Evolutionary conservation across 345 rosid genomes (phyloP).

Genomic region (Syzygium jambos): DNA sequence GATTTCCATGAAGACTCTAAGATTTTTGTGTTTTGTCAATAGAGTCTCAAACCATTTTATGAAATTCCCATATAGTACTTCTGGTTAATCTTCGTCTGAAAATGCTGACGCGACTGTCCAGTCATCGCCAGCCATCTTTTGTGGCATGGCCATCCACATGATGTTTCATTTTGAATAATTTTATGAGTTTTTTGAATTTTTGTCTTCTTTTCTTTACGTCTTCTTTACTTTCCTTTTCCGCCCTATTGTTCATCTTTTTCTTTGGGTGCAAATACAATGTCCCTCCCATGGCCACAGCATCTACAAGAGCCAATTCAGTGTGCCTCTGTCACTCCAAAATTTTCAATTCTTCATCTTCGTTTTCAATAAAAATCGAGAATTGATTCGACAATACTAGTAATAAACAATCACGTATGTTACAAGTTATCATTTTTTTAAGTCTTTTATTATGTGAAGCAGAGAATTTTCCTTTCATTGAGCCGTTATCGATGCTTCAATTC

Average conservation of each 20-base stretch:
- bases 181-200: neutral
- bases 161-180: neutral
- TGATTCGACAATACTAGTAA: neutral
- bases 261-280: neutral
- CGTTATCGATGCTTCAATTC: neutral
- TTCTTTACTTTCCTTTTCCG: neutral
- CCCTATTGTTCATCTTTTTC: neutral
- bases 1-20: neutral
- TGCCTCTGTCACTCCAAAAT: neutral
- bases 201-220: neutral
- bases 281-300: neutral
- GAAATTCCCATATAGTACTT: neutral
- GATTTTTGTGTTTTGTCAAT: neutral
- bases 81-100: too few relatives aligned
- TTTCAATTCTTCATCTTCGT: neutral
- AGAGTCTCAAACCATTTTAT: neutral
- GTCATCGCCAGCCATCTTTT: fast-evolving
- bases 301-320: neutral
- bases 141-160: fast-evolving
- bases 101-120: neutral
- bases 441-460: neutral
- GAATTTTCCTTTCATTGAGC: neutral
- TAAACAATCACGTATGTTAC: neutral
- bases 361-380: neutral
- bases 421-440: neutral